These are phyloP conservation scores for Candida tibetensis DNA, from an alignment of 805 yeast genomes.

Conservation along the genomic window DNA sequence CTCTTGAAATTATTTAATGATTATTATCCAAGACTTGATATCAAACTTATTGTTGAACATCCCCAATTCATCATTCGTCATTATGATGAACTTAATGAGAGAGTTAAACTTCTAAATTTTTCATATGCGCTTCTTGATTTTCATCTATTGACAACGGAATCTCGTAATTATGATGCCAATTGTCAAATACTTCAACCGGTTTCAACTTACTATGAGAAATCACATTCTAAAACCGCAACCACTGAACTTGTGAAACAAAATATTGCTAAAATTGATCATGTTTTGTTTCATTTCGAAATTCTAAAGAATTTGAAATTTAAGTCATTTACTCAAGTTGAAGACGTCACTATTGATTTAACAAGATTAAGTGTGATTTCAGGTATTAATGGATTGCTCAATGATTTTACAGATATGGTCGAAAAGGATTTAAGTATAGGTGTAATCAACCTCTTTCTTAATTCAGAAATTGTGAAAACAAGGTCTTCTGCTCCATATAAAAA, in stretches of 20 bases:
- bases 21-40: constrained; percentile 26
- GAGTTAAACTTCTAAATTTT: constrained; percentile 26
- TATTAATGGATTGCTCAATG: constrained; percentile 26
- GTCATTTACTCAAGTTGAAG: constrained; percentile 18
- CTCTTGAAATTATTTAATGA: constrained; percentile 26
- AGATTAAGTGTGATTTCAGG: constrained; percentile 32
- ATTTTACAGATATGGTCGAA: constrained; percentile 23
- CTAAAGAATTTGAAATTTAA: constrained; percentile 28
- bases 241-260: constrained; percentile 2
- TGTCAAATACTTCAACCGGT: constrained; percentile 36
- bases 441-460: constrained; percentile 26
- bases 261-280: constrained; percentile 19
- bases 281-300: constrained; percentile 20
- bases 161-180: constrained; percentile 31
- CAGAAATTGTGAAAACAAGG: constrained; percentile 14
- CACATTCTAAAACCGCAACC: neutral
- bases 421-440: constrained; percentile 25
- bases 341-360: constrained; percentile 23
- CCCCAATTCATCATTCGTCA: constrained; percentile 30
- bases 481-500: neutral
- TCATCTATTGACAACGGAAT: constrained; percentile 28
- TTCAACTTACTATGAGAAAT: constrained; percentile 28
- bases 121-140: constrained; percentile 35
- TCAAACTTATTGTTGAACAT: constrained; percentile 31
- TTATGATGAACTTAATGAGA: constrained; percentile 13